A percentile compares a stretch with the other conserved stretches of the same genome.
phyloP scores from a whole-genome alignment of 768 basidiomycete genomes.

The Exidia glandulosa region DNA sequence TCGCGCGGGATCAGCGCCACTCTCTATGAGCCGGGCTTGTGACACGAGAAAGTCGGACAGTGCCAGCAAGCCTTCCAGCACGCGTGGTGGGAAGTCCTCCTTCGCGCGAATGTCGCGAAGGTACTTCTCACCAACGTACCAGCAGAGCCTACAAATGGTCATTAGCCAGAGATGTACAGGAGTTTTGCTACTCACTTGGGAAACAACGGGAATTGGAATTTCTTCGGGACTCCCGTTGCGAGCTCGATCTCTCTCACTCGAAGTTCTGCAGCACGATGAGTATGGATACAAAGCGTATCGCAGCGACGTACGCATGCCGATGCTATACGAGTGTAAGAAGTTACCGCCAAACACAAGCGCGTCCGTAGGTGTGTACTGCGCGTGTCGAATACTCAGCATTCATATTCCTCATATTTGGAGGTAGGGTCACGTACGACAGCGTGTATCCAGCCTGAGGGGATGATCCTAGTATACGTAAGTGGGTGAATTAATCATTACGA shows the following conservation, averaged over 20 bases:
- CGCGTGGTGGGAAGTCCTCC: slow-evolving; percentile 41
- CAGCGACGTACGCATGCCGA: slow-evolving; percentile 59
- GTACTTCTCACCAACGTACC: slow-evolving; percentile 83
- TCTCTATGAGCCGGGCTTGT: slow-evolving; percentile 64
- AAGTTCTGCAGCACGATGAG: slow-evolving; percentile 55
- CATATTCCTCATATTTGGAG: no score
- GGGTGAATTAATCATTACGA: no score
- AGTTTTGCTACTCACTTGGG: slow-evolving; percentile 52
- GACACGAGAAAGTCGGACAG: slow-evolving; percentile 72
- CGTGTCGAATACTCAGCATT: no score
- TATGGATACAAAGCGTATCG: no score
- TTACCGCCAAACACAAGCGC: slow-evolving; percentile 96
- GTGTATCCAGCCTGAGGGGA: slow-evolving; percentile 96
- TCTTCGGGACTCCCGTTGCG: slow-evolving; percentile 83
- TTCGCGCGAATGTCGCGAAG: slow-evolving; percentile 56
- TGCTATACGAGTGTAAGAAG: slow-evolving; percentile 88
- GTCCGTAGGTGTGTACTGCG: slow-evolving; percentile 86
- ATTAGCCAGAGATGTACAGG: slow-evolving; percentile 3
- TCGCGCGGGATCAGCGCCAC: slow-evolving; percentile 55
- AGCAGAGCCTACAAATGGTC: slow-evolving; percentile 51
- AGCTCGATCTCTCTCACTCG: slow-evolving; percentile 87
- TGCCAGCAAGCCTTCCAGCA: slow-evolving; percentile 58
- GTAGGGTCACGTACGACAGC: no score
- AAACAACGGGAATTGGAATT: slow-evolving; percentile 80
- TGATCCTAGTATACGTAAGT: slow-evolving; percentile 36